Base-by-base conservation (phyloP, 1,139 yeast species). In the Nadsonia commutata region DNA sequence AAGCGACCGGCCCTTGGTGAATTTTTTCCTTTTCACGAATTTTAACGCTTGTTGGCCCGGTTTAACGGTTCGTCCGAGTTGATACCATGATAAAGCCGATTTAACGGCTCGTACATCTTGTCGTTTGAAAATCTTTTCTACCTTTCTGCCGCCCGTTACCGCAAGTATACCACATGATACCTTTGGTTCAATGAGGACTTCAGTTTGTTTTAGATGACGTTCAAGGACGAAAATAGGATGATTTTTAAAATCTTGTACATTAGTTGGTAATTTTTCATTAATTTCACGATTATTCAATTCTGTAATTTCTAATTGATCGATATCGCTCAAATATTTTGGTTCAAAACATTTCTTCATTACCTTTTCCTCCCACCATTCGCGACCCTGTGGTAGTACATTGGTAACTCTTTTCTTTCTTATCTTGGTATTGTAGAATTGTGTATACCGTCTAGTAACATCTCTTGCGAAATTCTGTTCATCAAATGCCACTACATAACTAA, bases 151-250 rank as follows among this genome's bases (percentile, higher is more conserved):
- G 17, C 48, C 47, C 56, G 50, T 68, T 50, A 59, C 57, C 2
- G 66, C 64, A 40, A 85, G 70, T 16, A 78, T 77, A 0, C 97
- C 97, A 55, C 94, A 80, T 31, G 78, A 70, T 40, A 79, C 80
- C 49, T 70, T 75, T 0, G 93, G 85, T 43, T 71, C 67, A 7
- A 18, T 31, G 1, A 90, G 63, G 2, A 86, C 70, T 56, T 90
- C 95, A 56, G 80, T 80, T 45, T 71, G 71, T 45, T 72, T 70
- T 27, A 90, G 59, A 53, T 85, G 94, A 1, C 76, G 69, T 56
- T 84, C 95, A 9, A 90, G 58, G 0, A 80, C 90, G 58, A 80
- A 90, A n/a, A 79, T 59, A 0, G 98, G 98, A 58, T 90, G 98
- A 43, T 79, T 78, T 46, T 78, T 80, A 57, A 90, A 83, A 51